Percentiles rank a stretch among this genome's conserved stretches.
Evolutionary conservation across 2,329 filamentous ascomycete species (phyloP).

Genomic region (Blumeriella jaapii): DNA sequence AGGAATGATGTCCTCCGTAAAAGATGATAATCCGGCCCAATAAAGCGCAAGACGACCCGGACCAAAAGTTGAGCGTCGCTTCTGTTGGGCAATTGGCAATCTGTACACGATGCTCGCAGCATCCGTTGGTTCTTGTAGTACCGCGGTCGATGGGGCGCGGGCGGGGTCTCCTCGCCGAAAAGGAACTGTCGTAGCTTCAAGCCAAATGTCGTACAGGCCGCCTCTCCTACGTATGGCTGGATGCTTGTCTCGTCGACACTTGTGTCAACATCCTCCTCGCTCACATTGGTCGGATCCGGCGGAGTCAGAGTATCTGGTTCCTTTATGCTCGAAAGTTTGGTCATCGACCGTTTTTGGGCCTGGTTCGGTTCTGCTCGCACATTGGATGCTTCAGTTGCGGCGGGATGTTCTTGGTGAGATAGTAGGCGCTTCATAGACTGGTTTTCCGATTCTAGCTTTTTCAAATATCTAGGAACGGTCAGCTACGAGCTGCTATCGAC

Average conservation of each 20-base stretch:
- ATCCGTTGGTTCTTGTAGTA: constrained; percentile 9
- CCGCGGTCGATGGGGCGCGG: constrained; percentile 21
- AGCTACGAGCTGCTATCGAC: neutral
- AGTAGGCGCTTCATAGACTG: constrained; percentile 4
- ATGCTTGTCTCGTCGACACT: constrained; percentile 27
- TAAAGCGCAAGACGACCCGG: constrained; percentile 29
- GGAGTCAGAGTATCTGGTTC: constrained; percentile 10
- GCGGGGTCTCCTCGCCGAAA: constrained; percentile 24
- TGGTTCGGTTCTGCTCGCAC: constrained; percentile 1
- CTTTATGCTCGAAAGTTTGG: constrained; percentile 9
- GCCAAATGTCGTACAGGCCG: constrained; percentile 31
- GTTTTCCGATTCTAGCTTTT: constrained; percentile 22
- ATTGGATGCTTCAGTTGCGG: neutral
- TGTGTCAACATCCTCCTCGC: constrained; percentile 23
- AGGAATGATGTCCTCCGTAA: constrained; percentile 29
- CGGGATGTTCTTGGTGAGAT: neutral
- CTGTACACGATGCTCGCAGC: constrained; percentile 23
- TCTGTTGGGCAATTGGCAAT: constrained; percentile 28
- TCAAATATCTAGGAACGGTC: constrained; percentile 25
- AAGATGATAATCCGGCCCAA: constrained; percentile 29
- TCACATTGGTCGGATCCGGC: constrained; percentile 22
- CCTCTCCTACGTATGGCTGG: constrained; percentile 28
- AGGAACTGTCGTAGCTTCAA: constrained; percentile 30
- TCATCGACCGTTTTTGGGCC: constrained; percentile 10
- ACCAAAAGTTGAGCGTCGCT: constrained; percentile 29